These are phyloP conservation scores for Annulohypoxylon maeteangense DNA, from an alignment of 495 filamentous ascomycete species.

Conservation along the genomic window DNA sequence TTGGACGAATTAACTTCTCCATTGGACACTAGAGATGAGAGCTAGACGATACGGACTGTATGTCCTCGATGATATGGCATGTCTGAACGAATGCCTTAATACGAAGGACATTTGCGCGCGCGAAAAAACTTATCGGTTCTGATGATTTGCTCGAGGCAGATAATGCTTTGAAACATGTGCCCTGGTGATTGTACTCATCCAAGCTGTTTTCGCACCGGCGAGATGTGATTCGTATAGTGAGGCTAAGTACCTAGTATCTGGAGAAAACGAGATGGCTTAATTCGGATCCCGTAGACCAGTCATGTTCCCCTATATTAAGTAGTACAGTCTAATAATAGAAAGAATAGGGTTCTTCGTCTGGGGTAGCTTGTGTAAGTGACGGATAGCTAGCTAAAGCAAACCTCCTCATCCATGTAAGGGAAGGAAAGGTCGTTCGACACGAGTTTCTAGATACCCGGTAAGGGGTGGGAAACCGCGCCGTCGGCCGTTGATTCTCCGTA, in stretches of 20 bases:
- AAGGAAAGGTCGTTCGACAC: not conserved
- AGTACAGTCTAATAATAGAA: not conserved
- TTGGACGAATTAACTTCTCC: slow-evolving; percentile 25
- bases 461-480: not conserved
- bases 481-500: not conserved
- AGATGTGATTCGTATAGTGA: not conserved
- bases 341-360: not conserved
- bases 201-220: too few species aligned
- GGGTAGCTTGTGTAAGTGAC: not conserved
- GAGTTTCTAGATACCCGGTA: not conserved
- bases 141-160: not conserved
- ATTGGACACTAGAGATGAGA: slow-evolving; percentile 35
- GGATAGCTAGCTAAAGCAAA: not conserved
- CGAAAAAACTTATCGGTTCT: not conserved
- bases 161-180: not conserved
- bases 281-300: not conserved
- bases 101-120: not conserved
- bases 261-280: not conserved
- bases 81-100: slow-evolving; percentile 11
- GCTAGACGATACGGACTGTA: slow-evolving; percentile 35
- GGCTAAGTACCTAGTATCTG: not conserved
- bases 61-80: slow-evolving; percentile 17
- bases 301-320: not conserved
- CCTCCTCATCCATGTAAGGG: not conserved
- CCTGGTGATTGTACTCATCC: not conserved